phyloP scores from a whole-genome alignment of 805 yeast species.

The Priceomyces haplophilus region DNA sequence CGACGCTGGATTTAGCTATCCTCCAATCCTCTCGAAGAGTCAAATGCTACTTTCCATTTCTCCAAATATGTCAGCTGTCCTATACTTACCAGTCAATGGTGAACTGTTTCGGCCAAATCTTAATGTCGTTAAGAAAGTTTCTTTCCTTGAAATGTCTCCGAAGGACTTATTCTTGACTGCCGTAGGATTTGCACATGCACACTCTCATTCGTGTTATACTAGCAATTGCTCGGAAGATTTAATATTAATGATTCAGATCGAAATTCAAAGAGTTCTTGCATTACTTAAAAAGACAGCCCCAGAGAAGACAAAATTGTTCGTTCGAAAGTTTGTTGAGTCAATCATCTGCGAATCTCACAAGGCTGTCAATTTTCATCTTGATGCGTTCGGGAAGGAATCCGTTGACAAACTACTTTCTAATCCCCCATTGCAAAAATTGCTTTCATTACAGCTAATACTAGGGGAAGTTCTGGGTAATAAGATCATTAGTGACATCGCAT shows the following conservation, averaged over 20 bases:
- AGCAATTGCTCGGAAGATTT: constrained; percentile 70
- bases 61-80: constrained; percentile 48
- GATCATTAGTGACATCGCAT: constrained; percentile 48
- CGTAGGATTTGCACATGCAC: constrained; percentile 61
- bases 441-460: constrained; percentile 65
- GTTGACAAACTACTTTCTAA: constrained; percentile 71
- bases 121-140: constrained; percentile 18
- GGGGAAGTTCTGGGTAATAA: constrained; percentile 41
- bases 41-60: constrained; percentile 44
- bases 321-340: constrained; percentile 31
- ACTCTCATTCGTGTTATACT: constrained; percentile 68
- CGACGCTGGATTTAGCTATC: constrained; percentile 56
- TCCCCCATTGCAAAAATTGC: constrained; percentile 72
- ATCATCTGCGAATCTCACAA: constrained; percentile 66
- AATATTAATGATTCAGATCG: constrained; percentile 51
- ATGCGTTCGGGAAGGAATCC: constrained; percentile 62
- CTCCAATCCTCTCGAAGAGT: constrained; percentile 15
- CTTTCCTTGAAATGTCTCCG: constrained; percentile 14
- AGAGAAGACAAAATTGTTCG: constrained; percentile 12
- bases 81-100: constrained; percentile 19
- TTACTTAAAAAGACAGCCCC: constrained; percentile 10
- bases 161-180: constrained; percentile 44
- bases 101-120: constrained; percentile 15
- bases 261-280: constrained; percentile 28
- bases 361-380: constrained; percentile 71